These are phyloP conservation scores for Lasiosphaeriaceae sp. DNA, from an alignment of 495 filamentous ascomycete species.

Conservation along the genomic window DNA sequence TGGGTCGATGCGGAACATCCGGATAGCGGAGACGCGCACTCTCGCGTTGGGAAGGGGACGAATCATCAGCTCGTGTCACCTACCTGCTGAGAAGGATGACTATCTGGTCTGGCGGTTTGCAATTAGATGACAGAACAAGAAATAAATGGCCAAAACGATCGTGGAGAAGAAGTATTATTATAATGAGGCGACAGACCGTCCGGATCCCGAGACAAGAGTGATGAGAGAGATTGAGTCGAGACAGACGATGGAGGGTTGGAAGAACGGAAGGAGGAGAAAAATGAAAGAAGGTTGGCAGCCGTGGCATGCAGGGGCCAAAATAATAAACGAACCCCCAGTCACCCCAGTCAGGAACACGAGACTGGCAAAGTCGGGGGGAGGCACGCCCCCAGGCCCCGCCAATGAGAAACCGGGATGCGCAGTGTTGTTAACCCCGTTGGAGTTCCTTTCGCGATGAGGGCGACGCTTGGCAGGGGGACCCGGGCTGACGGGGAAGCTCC, in stretches of 20 bases:
- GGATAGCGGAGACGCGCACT: background rate
- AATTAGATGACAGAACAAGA: background rate
- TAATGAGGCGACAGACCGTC: conserved; percentile 6
- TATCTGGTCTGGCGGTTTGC: background rate
- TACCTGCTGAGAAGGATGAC: background rate
- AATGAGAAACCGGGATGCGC: background rate
- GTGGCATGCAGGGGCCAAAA: conserved; percentile 1
- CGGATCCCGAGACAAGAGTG: background rate
- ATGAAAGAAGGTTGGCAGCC: conserved; percentile 2
- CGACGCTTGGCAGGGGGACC: background rate
- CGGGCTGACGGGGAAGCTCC: background rate
- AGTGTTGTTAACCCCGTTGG: background rate
- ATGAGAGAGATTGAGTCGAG: background rate
- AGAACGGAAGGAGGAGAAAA: background rate
- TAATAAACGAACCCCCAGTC: no score
- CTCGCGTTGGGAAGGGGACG: background rate
- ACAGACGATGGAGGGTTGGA: conserved; percentile 1
- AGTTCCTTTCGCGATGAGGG: background rate
- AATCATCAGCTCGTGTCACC: background rate
- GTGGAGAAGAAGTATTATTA: conserved; percentile 9
- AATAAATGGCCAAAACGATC: conserved; percentile 4
- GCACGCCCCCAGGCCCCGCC: background rate
- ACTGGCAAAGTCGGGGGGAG: background rate
- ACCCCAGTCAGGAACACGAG: background rate
- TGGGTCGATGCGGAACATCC: background rate